phyloP scores from a whole-genome alignment of 768 basidiomycete genomes.

The Nevesoporus exiguus region DNA sequence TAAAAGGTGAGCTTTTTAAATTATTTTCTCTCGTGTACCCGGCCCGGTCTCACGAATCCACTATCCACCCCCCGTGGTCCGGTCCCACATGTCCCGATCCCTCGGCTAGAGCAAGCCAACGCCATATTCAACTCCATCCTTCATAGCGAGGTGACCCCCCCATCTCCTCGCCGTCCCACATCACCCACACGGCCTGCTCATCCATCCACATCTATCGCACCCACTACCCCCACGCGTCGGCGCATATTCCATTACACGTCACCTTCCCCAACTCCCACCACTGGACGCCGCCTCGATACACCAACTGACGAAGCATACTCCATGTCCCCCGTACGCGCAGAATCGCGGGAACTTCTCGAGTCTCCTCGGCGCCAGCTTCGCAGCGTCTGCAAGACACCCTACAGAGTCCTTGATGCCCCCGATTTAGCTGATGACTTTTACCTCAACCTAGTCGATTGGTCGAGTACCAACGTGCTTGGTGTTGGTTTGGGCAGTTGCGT shows the following conservation, averaged over 20 bases:
- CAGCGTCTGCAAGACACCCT: conserved; percentile 90
- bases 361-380: conserved; percentile 80
- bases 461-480: conserved; percentile 88
- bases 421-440: conserved; percentile 99
- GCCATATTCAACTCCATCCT: conserved; percentile 74
- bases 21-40: neutral
- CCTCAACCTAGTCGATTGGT: conserved; percentile 97
- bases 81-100: conserved; percentile 13
- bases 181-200: conserved; percentile 55
- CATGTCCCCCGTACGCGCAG: conserved; percentile 82
- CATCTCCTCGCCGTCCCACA: conserved; percentile 56
- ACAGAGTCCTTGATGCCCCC: conserved; percentile 94
- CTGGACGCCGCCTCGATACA: conserved; percentile 60
- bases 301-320: conserved; percentile 88
- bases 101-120: conserved; percentile 71
- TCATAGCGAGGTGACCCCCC: conserved; percentile 74
- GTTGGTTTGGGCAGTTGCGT: conserved; percentile 91
- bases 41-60: conserved; percentile 1
- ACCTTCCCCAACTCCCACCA: conserved; percentile 51
- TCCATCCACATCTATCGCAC: conserved; percentile 36
- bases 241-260: conserved; percentile 70
- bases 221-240: conserved; percentile 46
- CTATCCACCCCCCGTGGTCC: conserved; percentile 13
- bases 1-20: conserved; percentile 52
- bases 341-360: conserved; percentile 77